Evolutionary conservation across 1,284 basidiomycete genomes (phyloP).

Genomic region (Marasmius sp.): DNA sequence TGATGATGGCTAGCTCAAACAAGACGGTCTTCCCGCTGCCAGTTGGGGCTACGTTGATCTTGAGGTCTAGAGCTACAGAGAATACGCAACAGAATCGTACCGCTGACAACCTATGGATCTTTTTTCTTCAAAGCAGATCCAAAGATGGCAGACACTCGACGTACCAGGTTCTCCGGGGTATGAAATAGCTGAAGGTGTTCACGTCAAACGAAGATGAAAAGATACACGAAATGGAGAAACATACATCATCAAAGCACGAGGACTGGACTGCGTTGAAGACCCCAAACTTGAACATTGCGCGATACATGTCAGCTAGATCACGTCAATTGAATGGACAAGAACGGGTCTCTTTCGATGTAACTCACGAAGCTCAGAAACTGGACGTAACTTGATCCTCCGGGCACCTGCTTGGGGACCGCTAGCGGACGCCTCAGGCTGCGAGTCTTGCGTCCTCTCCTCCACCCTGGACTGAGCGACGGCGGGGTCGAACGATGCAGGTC

Average conservation of each 20-base stretch:
- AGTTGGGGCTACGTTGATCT: slow-evolving; percentile 67
- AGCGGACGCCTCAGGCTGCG: neutral
- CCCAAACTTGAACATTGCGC: slow-evolving; percentile 81
- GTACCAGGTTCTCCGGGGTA: slow-evolving; percentile 74
- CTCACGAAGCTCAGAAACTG: neutral
- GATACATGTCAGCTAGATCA: slow-evolving; percentile 74
- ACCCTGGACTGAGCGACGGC: neutral
- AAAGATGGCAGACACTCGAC: slow-evolving; percentile 12
- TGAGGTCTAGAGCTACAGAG: slow-evolving; percentile 9
- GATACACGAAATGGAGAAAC: slow-evolving; percentile 18
- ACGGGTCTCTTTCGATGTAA: slow-evolving; percentile 1
- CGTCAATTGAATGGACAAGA: slow-evolving; percentile 3
- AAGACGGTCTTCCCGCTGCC: slow-evolving; percentile 92
- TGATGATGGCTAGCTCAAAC: slow-evolving; percentile 90
- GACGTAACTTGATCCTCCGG: slow-evolving; percentile 50
- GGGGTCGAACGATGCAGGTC: neutral
- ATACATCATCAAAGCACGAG: slow-evolving; percentile 73
- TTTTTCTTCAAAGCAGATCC: neutral
- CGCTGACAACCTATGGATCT: slow-evolving; percentile 67
- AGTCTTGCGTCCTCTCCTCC: neutral
- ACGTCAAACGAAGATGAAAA: neutral
- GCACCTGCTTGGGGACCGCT: neutral
- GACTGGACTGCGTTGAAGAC: slow-evolving; percentile 92
- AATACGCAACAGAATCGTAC: slow-evolving; percentile 36
- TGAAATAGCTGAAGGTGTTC: slow-evolving; percentile 55